Base-by-base conservation (phyloP, 305 asterid genomes). In the Striga hermonthica region DNA sequence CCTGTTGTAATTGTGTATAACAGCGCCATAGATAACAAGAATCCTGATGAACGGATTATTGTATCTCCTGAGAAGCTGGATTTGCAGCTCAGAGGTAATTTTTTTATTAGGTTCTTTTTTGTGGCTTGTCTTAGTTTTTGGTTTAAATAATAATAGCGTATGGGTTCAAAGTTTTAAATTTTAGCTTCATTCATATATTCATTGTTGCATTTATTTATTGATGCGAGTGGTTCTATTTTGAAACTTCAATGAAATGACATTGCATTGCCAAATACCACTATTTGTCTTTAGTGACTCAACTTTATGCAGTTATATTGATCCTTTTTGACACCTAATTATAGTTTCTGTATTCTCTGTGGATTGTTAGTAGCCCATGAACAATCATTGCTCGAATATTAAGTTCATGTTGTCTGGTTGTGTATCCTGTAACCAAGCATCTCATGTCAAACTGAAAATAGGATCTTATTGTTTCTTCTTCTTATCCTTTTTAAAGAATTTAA, bases 1-100 rank as follows among this genome's bases (percentile, higher is more conserved):
- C 90, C 88, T 2, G 79, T 78, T 22, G 80, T 83, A 60, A 74
- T 86, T 68, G 76, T 86, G 62, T 86, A 83, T 64, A 83, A 83
- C 73, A 72, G 79, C 57, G 63, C 83, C 57, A 64, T 78, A 45
- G 78, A 68, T 37, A 78, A 57, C 69, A 72, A 43, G 62, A 68
- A 49, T 41, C 81, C 74, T 9, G 82, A 67, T 38, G 83, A 81
- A 62, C 76, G 70, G 74, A 72, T 86, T 67, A 64, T 75, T 71
- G 60, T 86, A 64, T 75, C 89, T 14, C 53, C 72, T 48, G 88
- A 86, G 65, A 81, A 76, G 54, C 74, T 86, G 47, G 83, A 79
- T 75, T 57, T 65, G 58, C 80, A 77, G 70, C 84, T 86, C 71
- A 75, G 60, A 77, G 86, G 90, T 83, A 70, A 50, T 15, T 61